These are phyloP conservation scores for Aquilaria malaccensis DNA, from an alignment of 345 rosid species.

Conservation along the genomic window DNA sequence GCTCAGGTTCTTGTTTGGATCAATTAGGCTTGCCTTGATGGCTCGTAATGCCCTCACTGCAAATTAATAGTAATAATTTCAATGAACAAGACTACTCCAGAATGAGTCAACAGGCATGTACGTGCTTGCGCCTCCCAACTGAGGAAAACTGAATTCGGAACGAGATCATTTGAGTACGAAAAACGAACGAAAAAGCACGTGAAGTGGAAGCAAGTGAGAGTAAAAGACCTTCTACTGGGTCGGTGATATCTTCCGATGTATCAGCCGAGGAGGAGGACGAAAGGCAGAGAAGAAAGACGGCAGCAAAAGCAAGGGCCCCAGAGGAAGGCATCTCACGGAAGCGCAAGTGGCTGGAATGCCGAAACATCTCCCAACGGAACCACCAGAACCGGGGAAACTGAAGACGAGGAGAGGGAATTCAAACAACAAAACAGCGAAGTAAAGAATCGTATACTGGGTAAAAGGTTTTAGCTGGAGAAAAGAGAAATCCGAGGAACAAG, in stretches of 20 bases:
- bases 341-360: conserved; percentile 9
- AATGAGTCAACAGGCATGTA: not conserved
- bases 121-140: not conserved
- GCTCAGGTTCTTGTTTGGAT: conserved; percentile 49
- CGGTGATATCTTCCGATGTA: conserved; percentile 48
- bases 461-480: no score
- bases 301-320: conserved; percentile 21
- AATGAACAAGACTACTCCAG: not conserved
- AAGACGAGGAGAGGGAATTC: conserved; percentile 29
- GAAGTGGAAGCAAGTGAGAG: not conserved
- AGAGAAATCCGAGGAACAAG: no score
- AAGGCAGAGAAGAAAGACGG: conserved; percentile 27
- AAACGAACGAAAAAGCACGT: not conserved
- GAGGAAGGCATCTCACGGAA: conserved; percentile 15
- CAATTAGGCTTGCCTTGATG: conserved; percentile 46
- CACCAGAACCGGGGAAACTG: conserved; percentile 8
- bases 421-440: no score
- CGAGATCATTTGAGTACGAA: not conserved
- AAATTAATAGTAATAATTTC: conserved; percentile 9
- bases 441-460: no score
- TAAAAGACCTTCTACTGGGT: conserved; percentile 59
- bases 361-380: conserved; percentile 14
- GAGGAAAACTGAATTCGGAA: not conserved
- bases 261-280: conserved; percentile 31
- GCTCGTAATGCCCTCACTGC: conserved; percentile 61